These are phyloP conservation scores for Dissoconium aciculare DNA, from an alignment of 2,329 filamentous ascomycete genomes.

Conservation along the genomic window DNA sequence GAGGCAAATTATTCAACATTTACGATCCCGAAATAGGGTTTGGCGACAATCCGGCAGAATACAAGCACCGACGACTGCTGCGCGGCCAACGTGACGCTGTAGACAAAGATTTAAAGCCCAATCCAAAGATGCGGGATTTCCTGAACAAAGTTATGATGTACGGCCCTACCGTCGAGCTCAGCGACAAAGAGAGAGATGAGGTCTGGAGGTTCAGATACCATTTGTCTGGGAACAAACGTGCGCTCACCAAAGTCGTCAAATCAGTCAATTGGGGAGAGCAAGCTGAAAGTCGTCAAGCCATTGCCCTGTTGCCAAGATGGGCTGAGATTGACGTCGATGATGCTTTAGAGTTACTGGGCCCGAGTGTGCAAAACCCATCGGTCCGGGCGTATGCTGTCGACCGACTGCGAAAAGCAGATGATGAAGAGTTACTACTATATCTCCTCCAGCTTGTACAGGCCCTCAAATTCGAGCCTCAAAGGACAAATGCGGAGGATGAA, in stretches of 20 bases:
- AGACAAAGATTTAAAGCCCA: constrained; percentile 89
- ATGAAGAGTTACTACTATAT: constrained; percentile 81
- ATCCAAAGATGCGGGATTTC: constrained; percentile 88
- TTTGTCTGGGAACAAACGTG: constrained; percentile 69
- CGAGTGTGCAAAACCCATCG: constrained; percentile 74
- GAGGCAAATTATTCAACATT: constrained; percentile 59
- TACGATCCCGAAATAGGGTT: constrained; percentile 90
- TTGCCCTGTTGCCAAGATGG: constrained; percentile 83
- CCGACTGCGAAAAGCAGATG: constrained; percentile 76
- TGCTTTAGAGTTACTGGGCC: constrained; percentile 81
- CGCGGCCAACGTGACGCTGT: constrained; percentile 83
- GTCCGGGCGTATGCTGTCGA: constrained; percentile 91
- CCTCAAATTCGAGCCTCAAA: constrained; percentile 77
- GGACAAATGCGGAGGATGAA: constrained; percentile 30
- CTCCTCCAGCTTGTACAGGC: constrained; percentile 90
- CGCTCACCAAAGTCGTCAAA: constrained; percentile 93
- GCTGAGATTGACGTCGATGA: constrained; percentile 95
- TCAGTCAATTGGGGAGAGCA: constrained; percentile 88
- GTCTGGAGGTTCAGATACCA: constrained; percentile 98
- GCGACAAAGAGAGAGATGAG: constrained; percentile 82
- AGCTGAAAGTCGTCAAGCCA: constrained; percentile 73
- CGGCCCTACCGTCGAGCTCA: constrained; percentile 77
- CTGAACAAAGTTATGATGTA: constrained; percentile 82
- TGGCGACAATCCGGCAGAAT: constrained; percentile 83
- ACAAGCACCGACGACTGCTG: constrained; percentile 82